Evolutionary conservation across 352 stramenopile species (phyloP).

Genomic region (Phytophthora ramorum): DNA sequence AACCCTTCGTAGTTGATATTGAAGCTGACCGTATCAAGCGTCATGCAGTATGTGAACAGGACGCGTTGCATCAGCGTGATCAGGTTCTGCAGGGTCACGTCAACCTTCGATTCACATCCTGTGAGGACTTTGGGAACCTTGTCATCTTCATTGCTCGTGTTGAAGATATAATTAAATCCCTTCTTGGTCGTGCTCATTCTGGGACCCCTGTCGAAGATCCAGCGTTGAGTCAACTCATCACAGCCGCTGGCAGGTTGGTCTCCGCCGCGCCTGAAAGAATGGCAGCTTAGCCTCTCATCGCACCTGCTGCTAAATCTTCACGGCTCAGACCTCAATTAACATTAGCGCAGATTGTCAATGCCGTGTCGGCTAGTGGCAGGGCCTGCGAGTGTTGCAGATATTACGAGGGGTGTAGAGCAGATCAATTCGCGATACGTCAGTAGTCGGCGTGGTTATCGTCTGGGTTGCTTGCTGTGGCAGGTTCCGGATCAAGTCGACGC

Average conservation of each 20-base stretch:
- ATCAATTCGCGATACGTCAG: no score
- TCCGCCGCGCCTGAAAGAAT: conserved; percentile 27
- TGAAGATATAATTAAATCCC: conserved; percentile 26
- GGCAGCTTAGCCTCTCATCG: conserved; percentile 21
- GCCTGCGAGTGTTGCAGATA: no score
- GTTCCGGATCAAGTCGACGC: no score
- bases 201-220: conserved; percentile 22
- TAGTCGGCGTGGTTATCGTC: no score
- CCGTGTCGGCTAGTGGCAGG: no score
- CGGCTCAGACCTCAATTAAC: conserved; percentile 30
- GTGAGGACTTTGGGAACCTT: conserved; percentile 23
- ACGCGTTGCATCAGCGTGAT: background rate
- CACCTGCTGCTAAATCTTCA: background rate
- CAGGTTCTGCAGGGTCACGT: background rate
- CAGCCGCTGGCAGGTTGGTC: conserved; percentile 11
- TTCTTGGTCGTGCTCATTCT: conserved; percentile 32
- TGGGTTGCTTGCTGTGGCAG: no score
- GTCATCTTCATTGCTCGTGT: conserved; percentile 20
- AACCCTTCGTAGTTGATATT: conserved; percentile 13
- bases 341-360: background rate
- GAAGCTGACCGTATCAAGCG: background rate
- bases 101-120: conserved; percentile 2
- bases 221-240: no score
- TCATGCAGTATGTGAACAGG: conserved; percentile 3
- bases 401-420: no score